Conservation (phyloP, 345 rosid species). For the Citrus sp. region DNA sequence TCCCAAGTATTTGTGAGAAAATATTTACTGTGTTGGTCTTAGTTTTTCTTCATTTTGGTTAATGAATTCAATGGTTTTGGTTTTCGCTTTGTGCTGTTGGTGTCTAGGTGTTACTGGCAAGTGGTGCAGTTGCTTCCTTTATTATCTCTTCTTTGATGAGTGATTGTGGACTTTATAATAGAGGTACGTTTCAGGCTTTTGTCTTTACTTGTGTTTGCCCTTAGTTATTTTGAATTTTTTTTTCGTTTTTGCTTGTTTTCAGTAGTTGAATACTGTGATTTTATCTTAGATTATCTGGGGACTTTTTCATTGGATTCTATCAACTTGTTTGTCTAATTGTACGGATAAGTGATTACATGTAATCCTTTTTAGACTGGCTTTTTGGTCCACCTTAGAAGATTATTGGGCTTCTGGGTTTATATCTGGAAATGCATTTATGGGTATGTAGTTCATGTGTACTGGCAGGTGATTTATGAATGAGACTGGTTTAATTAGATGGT, state of each 20-base stretch:
- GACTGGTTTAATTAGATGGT: neutral
- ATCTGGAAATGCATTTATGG: neutral
- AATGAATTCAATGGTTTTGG: slow-evolving; percentile 20
- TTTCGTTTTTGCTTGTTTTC: neutral
- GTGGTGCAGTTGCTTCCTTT: slow-evolving; percentile 30
- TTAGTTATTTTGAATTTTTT: neutral
- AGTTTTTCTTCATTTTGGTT: slow-evolving; percentile 17
- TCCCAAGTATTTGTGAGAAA: slow-evolving; percentile 24
- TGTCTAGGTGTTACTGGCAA: slow-evolving; percentile 22
- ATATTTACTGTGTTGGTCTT: slow-evolving; percentile 22
- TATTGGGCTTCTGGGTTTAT: slow-evolving; percentile 10
- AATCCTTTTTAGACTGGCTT: neutral
- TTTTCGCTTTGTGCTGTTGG: slow-evolving; percentile 13
- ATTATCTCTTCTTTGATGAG: slow-evolving; percentile 27
- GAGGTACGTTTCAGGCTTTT: slow-evolving; percentile 22
- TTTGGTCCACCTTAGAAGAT: neutral
- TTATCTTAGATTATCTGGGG: neutral
- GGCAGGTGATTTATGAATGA: neutral
- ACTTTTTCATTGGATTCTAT: neutral
- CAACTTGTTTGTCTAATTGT: neutral
- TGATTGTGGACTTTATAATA: slow-evolving; percentile 16
- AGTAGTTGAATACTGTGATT: neutral
- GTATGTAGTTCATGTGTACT: neutral
- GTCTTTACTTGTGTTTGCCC: neutral
- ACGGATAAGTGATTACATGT: neutral